A percentile compares a stretch with the other conserved stretches of the same genome.
Evolutionary conservation across 73 alveolate species (phyloP).

Genomic region (Breviolum minutum): DNA sequence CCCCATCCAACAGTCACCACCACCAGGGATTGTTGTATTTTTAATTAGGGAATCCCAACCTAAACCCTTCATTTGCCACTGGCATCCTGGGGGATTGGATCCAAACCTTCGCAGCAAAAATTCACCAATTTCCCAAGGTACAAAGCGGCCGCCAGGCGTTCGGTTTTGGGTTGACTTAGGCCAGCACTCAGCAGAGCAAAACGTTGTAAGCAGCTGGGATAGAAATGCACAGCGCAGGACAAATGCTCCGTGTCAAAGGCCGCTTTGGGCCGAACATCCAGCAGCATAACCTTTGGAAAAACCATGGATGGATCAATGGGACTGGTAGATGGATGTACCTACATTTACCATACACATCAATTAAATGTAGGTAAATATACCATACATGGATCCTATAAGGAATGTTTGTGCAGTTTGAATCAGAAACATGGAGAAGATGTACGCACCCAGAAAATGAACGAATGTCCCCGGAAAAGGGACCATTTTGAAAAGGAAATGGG

Average conservation of each 20-base stretch:
- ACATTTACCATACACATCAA: not conserved
- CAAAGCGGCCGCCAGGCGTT: conserved; percentile 65
- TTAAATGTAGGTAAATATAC: no score
- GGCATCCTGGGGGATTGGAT: no score
- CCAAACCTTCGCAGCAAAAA: not conserved
- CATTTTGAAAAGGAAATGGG: no score
- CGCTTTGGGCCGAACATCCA: conserved; percentile 59
- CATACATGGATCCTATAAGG: no score
- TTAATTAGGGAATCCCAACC: no score
- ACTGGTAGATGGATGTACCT: not conserved
- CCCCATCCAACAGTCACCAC: no score
- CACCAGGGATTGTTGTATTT: no score
- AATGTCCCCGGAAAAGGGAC: no score
- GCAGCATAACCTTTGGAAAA: conserved; percentile 16
- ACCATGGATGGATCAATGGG: not conserved
- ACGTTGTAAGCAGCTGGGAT: conserved; percentile 22
- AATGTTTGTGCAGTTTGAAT: no score
- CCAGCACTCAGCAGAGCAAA: conserved; percentile 51
- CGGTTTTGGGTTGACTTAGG: conserved; percentile 50
- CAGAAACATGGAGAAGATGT: no score
- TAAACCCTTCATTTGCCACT: no score
- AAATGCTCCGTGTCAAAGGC: conserved; percentile 78
- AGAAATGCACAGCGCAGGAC: conserved; percentile 59
- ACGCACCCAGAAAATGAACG: no score
- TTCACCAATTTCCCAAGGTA: not conserved